Evolutionary conservation across 306 rosid species (phyloP).

Genomic region (Quercus berberidifolia): DNA sequence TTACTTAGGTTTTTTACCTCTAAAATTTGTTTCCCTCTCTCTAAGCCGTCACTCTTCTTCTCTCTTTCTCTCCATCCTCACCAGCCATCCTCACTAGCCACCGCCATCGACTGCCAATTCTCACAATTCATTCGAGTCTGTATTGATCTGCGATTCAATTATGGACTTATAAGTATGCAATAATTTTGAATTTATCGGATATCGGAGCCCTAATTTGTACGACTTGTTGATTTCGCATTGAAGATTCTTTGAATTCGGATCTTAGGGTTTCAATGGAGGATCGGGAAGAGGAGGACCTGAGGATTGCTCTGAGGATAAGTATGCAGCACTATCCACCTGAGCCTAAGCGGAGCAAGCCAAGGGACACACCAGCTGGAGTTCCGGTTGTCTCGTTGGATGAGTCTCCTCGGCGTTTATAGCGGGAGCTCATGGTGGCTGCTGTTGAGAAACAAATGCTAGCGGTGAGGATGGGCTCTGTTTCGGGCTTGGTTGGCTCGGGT

Average conservation of each 20-base stretch:
- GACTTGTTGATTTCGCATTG: not conserved
- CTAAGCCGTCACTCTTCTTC: too few relatives aligned
- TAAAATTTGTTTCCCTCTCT: too few relatives aligned
- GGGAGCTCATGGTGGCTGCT: conserved; percentile 93
- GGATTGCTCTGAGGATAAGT: conserved; percentile 83
- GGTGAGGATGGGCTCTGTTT: conserved; percentile 14
- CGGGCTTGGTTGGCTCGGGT: conserved; percentile 8
- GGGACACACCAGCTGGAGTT: conserved; percentile 47
- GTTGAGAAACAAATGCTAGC: conserved; percentile 80
- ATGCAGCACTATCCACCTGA: conserved; percentile 83
- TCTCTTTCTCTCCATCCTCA: too few relatives aligned
- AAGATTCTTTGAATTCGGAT: conserved; percentile 35
- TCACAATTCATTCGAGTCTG: not conserved
- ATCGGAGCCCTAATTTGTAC: conserved; percentile 35
- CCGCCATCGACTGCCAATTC: too few relatives aligned
- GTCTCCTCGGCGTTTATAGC: conserved; percentile 60
- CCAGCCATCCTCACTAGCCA: too few relatives aligned
- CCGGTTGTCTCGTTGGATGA: conserved; percentile 46
- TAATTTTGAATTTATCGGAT: conserved; percentile 12
- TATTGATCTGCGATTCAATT: conserved; percentile 10
- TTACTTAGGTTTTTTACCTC: too few relatives aligned
- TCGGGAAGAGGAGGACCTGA: conserved; percentile 86
- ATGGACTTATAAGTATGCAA: not conserved
- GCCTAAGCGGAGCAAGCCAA: conserved; percentile 88
- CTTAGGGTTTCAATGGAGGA: conserved; percentile 67